Base-by-base conservation (phyloP, 2,329 filamentous ascomycete genomes). In the Raffaelea albimanens region DNA sequence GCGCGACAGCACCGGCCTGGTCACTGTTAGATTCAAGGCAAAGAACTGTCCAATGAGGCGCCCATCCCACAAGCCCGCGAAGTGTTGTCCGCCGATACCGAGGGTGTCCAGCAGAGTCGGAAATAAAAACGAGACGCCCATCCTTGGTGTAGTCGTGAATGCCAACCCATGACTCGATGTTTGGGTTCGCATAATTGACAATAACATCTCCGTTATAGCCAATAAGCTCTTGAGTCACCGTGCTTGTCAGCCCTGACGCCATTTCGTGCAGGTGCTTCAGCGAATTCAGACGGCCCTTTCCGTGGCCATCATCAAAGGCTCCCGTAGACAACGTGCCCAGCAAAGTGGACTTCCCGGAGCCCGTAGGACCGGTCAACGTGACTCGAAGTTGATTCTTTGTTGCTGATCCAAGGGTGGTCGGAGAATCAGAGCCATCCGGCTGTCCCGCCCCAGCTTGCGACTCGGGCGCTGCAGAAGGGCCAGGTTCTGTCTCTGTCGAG, bases 261-360 rank as follows among this genome's bases (percentile, higher is more conserved):
- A 97, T 85, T 62, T 98, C 93, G 61, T 98, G 93, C 11, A 87
- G 82, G 64, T 98, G 93, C 61, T 89, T 95, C 25, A 98, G 71
- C 44, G 97, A 73, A 58, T 87, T 91, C 22, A 96, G 71, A 46
- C 93, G 80, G 60, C 88, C 95, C 61, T 89, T 93, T 0, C 93
- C 93, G 53, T 90, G 76, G 0, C 91, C 91, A 62, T 97, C 96
- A 61, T 98, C 93, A 18, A 95, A 70, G 2, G 83, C 85, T 2
- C 89, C 89, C 0, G 88, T 95, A 0, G 87, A 91, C 22, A 98
- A 67, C 0, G 87, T 95, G 0, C 93, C 93, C 1, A 98, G 67
- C 20, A 98, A 67, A 29, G 87, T 94, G 1, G 91, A 95, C 63
- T 98, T 98, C 1, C 93, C 93, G 40, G 87, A 93, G 42, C 84